Evolutionary conservation across 192 early-diverging fungal genomes (phyloP).

Genomic region (Geranomyces michiganensis): DNA sequence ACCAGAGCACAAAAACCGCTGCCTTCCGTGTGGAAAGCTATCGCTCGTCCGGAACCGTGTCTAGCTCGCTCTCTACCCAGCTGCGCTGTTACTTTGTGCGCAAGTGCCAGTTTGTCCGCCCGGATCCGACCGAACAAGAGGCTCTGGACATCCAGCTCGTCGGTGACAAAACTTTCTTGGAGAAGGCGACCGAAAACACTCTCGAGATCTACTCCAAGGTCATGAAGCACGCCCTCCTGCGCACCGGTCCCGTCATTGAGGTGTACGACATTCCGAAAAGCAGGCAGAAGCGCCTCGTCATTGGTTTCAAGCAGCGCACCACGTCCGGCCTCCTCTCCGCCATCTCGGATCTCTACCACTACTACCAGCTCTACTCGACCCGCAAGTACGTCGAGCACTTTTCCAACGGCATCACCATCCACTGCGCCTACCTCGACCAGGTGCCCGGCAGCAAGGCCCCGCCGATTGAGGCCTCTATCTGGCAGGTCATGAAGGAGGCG

Average conservation of each 20-base stretch:
- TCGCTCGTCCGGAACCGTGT: slow-evolving; percentile 91
- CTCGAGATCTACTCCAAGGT: slow-evolving; percentile 84
- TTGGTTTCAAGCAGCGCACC: slow-evolving; percentile 83
- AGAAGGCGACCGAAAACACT: slow-evolving; percentile 92
- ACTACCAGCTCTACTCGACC: slow-evolving; percentile 92
- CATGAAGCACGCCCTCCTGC: slow-evolving; percentile 80
- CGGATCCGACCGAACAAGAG: slow-evolving; percentile 72
- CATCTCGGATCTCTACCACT: slow-evolving; percentile 97
- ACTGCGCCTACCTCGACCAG: slow-evolving; percentile 89
- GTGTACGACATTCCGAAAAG: slow-evolving; percentile 85
- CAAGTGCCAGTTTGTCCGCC: slow-evolving; percentile 87
- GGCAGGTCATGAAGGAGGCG: slow-evolving; percentile 96
- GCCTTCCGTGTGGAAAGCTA: slow-evolving; percentile 95
- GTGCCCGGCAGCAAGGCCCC: slow-evolving; percentile 74
- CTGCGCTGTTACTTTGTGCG: slow-evolving; percentile 95
- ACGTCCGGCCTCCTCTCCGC: slow-evolving; percentile 95
- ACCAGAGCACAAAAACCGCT: slow-evolving; percentile 62
- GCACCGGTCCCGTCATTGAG: slow-evolving; percentile 94
- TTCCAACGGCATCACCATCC: slow-evolving; percentile 95
- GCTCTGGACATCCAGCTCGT: slow-evolving; percentile 78
- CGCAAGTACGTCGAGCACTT: slow-evolving; percentile 99
- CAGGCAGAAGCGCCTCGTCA: slow-evolving; percentile 88
- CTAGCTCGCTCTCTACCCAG: slow-evolving; percentile 79
- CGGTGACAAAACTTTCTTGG: slow-evolving; percentile 89
- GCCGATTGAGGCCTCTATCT: slow-evolving; percentile 86